Conservation (phyloP, 176 grass and related monocot species). For the Carex pumila region DNA sequence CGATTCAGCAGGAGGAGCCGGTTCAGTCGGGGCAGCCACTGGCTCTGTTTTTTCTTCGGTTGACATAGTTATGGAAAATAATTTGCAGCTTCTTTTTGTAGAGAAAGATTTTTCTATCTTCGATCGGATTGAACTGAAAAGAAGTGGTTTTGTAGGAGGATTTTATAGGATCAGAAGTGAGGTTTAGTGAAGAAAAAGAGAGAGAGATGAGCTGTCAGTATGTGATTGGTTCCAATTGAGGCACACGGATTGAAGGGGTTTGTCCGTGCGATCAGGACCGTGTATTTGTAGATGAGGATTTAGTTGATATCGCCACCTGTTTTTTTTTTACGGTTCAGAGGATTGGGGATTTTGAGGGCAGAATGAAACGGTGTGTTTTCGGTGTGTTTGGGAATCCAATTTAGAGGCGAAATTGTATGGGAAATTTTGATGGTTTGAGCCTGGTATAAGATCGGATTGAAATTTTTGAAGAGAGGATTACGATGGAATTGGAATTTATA, state of each 20-base stretch:
- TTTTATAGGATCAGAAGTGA: not conserved
- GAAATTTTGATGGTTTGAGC: not conserved
- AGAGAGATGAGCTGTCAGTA: not conserved
- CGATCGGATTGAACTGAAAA: not conserved
- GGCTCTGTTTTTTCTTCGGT: conserved; percentile 20
- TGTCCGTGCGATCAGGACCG: not conserved
- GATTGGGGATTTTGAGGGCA: not conserved
- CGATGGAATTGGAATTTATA: conserved; percentile 5
- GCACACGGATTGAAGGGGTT: conserved; percentile 40
- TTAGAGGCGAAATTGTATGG: not conserved
- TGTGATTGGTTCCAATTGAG: conserved; percentile 9
- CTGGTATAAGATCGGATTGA: not conserved
- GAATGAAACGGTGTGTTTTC: conserved; percentile 24
- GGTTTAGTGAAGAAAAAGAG: not conserved
- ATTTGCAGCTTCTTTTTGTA: not conserved
- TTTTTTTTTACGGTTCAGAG: not conserved
- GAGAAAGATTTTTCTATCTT: not conserved
- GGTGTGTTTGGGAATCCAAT: conserved; percentile 10
- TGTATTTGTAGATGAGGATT: conserved; percentile 20
- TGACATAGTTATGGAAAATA: conserved; percentile 21
- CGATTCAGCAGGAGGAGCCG: not conserved
- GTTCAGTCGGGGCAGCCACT: not conserved
- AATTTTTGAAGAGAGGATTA: not conserved
- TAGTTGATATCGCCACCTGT: not conserved
- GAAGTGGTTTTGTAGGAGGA: not conserved